Conservation (phyloP, 139 green algal genomes). For the Chlorella sp. region DNA sequence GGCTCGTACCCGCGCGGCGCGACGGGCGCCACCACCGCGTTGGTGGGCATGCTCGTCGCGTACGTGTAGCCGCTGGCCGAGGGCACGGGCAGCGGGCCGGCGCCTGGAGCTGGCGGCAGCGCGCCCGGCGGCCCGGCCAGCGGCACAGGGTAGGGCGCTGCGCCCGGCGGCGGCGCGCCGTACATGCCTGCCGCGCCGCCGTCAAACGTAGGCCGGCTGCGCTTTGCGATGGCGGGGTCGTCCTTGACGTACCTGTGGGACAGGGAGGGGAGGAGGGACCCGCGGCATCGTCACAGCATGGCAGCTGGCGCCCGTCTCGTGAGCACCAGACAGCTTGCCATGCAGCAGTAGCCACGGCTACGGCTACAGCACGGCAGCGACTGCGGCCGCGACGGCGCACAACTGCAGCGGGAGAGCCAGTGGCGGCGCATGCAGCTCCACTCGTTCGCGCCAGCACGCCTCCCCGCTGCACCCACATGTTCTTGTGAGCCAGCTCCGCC, state of each 20-base stretch:
- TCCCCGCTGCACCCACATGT: conserved; percentile 46
- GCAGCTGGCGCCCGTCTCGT: no score
- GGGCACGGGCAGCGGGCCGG: background rate
- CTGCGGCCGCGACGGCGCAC: no score
- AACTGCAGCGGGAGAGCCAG: no score
- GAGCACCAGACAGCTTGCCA: no score
- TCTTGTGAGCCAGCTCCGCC: conserved; percentile 90
- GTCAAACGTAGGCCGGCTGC: conserved; percentile 26
- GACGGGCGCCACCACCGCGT: conserved; percentile 11
- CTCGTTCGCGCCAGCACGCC: background rate
- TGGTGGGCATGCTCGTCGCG: background rate
- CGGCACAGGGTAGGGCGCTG: no score
- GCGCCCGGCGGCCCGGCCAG: no score
- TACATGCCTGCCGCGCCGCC: background rate
- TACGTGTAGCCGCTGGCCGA: background rate
- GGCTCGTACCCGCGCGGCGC: conserved; percentile 44
- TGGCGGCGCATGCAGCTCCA: no score
- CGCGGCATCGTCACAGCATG: no score
- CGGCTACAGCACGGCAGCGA: no score
- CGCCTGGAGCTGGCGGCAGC: background rate
- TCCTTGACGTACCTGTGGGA: conserved; percentile 77
- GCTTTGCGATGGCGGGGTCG: conserved; percentile 47
- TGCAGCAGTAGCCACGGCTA: no score
- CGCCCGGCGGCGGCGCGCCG: background rate
- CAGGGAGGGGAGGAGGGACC: no score